phyloP scores from a whole-genome alignment of 805 yeast genomes.

The Komagataella populi region DNA sequence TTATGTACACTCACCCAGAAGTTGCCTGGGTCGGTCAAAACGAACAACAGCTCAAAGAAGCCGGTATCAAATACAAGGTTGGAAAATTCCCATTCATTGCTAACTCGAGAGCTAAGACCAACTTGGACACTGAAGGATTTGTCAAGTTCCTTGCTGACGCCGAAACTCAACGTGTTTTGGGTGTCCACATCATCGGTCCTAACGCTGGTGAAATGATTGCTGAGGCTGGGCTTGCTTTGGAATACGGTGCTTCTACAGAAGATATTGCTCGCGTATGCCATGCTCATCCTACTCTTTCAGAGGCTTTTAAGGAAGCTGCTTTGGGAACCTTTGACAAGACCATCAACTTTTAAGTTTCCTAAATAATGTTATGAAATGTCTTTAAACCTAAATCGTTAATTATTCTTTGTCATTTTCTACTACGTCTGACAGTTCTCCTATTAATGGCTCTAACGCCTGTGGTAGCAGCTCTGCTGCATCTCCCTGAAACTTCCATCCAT shows the following conservation, averaged over 20 bases:
- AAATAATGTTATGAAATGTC: not conserved
- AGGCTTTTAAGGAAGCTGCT: slow-evolving; percentile 98
- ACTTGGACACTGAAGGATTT: slow-evolving; percentile 92
- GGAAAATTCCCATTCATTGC: slow-evolving; percentile 99
- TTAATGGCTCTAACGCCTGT: slow-evolving; percentile 41
- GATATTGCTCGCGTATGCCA: slow-evolving; percentile 96
- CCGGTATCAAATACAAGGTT: slow-evolving; percentile 80
- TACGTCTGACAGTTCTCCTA: not conserved
- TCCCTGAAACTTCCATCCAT: slow-evolving; percentile 63
- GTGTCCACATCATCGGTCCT: slow-evolving; percentile 95
- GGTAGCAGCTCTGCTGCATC: slow-evolving; percentile 70
- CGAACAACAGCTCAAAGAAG: slow-evolving; percentile 88
- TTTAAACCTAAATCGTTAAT: not conserved
- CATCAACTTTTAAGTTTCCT: slow-evolving; percentile 53
- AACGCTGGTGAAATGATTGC: slow-evolving; percentile 99
- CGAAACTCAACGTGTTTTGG: slow-evolving; percentile 91
- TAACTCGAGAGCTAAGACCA: slow-evolving; percentile 98
- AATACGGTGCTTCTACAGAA: slow-evolving; percentile 97
- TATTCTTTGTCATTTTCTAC: not conserved
- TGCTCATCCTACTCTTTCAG: slow-evolving; percentile 97
- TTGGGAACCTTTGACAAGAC: slow-evolving; percentile 86
- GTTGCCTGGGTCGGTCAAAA: slow-evolving; percentile 98
- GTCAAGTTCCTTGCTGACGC: slow-evolving; percentile 94
- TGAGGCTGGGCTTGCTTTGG: slow-evolving; percentile 94
- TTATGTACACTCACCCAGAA: slow-evolving; percentile 99